Conservation (phyloP, 2,329 filamentous ascomycete species). For the Fonsecaea pugnacius region DNA sequence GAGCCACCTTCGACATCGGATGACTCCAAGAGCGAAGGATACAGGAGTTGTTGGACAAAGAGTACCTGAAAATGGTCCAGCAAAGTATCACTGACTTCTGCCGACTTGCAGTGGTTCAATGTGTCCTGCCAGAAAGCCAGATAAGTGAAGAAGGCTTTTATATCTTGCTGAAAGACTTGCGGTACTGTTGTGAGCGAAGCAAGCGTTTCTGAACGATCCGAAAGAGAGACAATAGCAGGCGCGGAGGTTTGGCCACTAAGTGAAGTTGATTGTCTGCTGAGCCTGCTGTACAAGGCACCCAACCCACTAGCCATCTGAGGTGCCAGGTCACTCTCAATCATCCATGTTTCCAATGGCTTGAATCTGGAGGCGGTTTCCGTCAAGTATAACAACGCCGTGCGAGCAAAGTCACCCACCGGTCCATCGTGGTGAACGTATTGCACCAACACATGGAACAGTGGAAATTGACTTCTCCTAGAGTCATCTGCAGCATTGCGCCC, state of each 20-base stretch:
- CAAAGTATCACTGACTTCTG: slow-evolving; percentile 88
- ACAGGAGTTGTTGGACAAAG: slow-evolving; percentile 93
- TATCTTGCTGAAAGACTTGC: slow-evolving; percentile 77
- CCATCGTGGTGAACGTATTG: slow-evolving; percentile 97
- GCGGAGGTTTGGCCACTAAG: slow-evolving; percentile 70
- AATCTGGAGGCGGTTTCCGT: slow-evolving; percentile 91
- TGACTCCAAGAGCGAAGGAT: slow-evolving; percentile 92
- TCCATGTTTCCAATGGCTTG: slow-evolving; percentile 85
- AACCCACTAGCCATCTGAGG: slow-evolving; percentile 96
- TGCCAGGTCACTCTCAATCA: slow-evolving; percentile 93
- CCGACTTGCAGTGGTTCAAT: slow-evolving; percentile 88
- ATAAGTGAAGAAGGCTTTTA: slow-evolving; percentile 93
- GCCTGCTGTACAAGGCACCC: slow-evolving; percentile 74
- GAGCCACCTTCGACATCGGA: slow-evolving; percentile 97
- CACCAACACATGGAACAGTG: slow-evolving; percentile 91
- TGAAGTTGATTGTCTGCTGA: slow-evolving; percentile 75
- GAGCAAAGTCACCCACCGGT: slow-evolving; percentile 90
- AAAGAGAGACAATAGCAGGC: slow-evolving; percentile 82
- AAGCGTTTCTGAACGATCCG: slow-evolving; percentile 79
- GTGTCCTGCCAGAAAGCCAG: slow-evolving; percentile 98
- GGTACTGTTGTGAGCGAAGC: slow-evolving; percentile 76
- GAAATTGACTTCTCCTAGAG: slow-evolving; percentile 90
- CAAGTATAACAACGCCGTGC: slow-evolving; percentile 91
- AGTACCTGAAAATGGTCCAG: slow-evolving; percentile 97
- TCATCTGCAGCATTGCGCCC: slow-evolving; percentile 65